Evolutionary conservation across 208 protist species (phyloP), one percentile per base, ranked within the genome.

Genomic region (Naegleria fowleri): DNA sequence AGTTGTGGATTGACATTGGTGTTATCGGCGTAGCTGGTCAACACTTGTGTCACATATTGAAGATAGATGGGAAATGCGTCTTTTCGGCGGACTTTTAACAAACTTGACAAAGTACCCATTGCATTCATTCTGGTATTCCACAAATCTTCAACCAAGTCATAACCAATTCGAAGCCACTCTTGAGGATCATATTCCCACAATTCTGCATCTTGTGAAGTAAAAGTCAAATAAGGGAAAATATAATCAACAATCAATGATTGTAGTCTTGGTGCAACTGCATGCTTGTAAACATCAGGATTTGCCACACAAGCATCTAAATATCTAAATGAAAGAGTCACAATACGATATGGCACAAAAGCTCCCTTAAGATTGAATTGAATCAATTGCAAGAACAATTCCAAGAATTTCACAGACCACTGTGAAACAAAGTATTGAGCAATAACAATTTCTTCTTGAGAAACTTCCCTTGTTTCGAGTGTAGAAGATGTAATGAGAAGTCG

Each of bases 131-230:
- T 95, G 22, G 96, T 92, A 87, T 93, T 98, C 91, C 94, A 97
- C 16, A 98, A 91, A 91, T 97, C 95, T 33, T 95, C 94, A 15
- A 91, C 87, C 7, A 96, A 92, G 91, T 94, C 96, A 83, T 94
- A 95, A 92, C 97, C 96, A 93, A 94, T 95, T 85, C 96, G 94
- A 41, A 98, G 92, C 92, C 96, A 98, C 92, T 98, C 97, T 84
- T 96, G 94, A 40, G 96, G 96, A 93, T 98, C 97, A 86, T 93
- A 89, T 52, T 93, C 90, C 95, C 95, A 98, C 5, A 98, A 91
- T 93, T 98, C 97, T 38, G 91, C 91, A 90, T 98, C 97, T 39
- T 94, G 93, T 4, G 88, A 67, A n/a, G 94, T 96, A 91, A 97
- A 97, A 92, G 94, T 94, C 41, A 98, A 91, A 29, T 96, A 93